Base-by-base conservation (phyloP, 1,284 basidiomycete genomes). In the Lentinula novae-zelandiae region DNA sequence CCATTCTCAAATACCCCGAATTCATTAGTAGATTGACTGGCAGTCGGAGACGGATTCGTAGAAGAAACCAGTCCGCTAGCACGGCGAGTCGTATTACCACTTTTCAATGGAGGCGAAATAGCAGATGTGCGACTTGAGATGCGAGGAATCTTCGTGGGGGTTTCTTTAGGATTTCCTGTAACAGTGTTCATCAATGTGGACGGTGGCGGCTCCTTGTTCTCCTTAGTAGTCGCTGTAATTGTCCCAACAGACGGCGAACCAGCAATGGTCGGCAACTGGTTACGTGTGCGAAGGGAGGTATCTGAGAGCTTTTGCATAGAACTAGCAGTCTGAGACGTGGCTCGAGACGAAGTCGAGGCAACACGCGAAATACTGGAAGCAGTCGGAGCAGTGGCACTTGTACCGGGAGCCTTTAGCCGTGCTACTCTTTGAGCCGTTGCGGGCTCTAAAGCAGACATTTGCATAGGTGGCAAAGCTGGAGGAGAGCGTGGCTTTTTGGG, bases 71-170 rank as follows among this genome's bases (percentile, higher is more conserved):
- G 70, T 8, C 74, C 78, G 69, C 89, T 92, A 10, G 83, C 75
- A 50, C 91, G 80, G 46, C 88, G 84, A 61, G 78, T 81, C 22
- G 82, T 77, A 20, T 69, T 75, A 62, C 74, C 74, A 40, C 77
- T 74, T 67, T 86, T 89, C 60, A 85, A 70, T 27, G 85, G 82
- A 3, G 88, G 88, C 9, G 89, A 88, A 52, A 78, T 81, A 2
- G 86, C 82, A 3, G 90, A 91, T 4, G 86, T 86, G 53, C 89
- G 82, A 69, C 87, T 92, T 20, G 92, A 89, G 62, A 96, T 95
- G 46, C 95, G 89, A 55, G 95, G 95, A 67, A 97, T 98, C 78
- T 95, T 96, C 22, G 95, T 98, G 0, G 95, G 94, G 0, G 90
- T 91, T 71, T 92, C 90, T 72, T 92, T 92, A 4, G 82, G 71